Base-by-base conservation (phyloP, 768 basidiomycete species). In the Naganishia onofrii region DNA sequence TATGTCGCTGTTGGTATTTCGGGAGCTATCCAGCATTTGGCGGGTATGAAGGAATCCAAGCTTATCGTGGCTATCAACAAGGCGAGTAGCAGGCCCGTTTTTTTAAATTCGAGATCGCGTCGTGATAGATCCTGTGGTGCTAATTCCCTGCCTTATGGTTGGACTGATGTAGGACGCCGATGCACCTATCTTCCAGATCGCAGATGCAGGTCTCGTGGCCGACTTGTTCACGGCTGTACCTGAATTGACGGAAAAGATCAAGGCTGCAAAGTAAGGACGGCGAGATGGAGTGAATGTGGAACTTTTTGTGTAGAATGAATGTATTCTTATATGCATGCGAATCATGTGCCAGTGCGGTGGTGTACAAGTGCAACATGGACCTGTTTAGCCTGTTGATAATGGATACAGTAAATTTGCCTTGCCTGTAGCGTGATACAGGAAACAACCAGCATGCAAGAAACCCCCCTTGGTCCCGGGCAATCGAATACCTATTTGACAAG, bases 1-100 rank as follows among this genome's bases (percentile, higher is more conserved):
- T 99, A 99, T 82, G 86, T 98, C 82, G 96, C 96, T 3, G 82
- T 98, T 58, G 96, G 96, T 63, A 98, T 99, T 75, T 96, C 93
- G 10, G 96, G 96, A 21, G 96, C 96, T 17, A 99, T 98, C 76
- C 96, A 99, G 82, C 96, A 99, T 83, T 84, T 98, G 67, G 96
- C 96, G 26, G 96, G 96, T 10, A 99, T 98, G 96, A 99, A 99
- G 81, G 96, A 97, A 77, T 93, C 92, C 13, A 99, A 98, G 83
- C 84, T 97, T 73, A 99, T 99, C 71, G 95, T 96, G 36, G 96
- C 96, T 4, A 86, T 99, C 72, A 99, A 99, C 84, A 99, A 99
- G 87, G 93, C 88, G 72, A 65, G 83, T 72, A 19, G n/a, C 17
- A 3, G n/a, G 19, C 52, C 56, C 17, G 42, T 60, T 13, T 4